phyloP scores from a whole-genome alignment of 2,329 filamentous ascomycete genomes.

The Neurospora crassa region DNA sequence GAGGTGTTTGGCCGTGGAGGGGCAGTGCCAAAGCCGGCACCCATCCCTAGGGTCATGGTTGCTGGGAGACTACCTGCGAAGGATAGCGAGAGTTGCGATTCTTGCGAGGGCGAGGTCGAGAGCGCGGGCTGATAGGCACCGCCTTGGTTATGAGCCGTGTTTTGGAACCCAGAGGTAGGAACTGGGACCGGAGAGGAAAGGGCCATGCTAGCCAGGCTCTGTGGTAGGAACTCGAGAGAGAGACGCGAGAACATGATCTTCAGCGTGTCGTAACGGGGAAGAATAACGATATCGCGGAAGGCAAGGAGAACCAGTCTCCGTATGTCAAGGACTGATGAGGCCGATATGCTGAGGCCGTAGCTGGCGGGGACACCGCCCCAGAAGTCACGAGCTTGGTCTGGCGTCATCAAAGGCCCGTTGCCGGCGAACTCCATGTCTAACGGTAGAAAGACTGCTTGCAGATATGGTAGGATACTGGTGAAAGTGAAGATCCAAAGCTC shows the following conservation, averaged over 20 bases:
- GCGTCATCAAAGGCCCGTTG: conserved; percentile 65
- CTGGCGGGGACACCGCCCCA: conserved; percentile 62
- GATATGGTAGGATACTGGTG: conserved; percentile 79
- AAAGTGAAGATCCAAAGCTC: conserved; percentile 94
- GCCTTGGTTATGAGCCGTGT: conserved; percentile 2
- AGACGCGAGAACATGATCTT: conserved; percentile 86
- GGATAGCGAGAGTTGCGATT: conserved; percentile 28
- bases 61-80: conserved; percentile 25
- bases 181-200: conserved; percentile 43
- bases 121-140: conserved; percentile 29
- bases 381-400: conserved; percentile 76
- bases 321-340: conserved; percentile 62
- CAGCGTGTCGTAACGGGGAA: conserved; percentile 80
- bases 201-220: conserved; percentile 40
- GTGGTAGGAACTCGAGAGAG: conserved; percentile 66
- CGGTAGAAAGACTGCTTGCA: conserved; percentile 90
- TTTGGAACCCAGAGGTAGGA: conserved; percentile 24
- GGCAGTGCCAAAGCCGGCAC: conserved; percentile 14
- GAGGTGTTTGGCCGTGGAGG: conserved; percentile 57
- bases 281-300: conserved; percentile 80
- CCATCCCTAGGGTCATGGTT: neutral
- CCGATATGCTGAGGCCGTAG: conserved; percentile 33
- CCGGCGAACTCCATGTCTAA: conserved; percentile 90
- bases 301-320: conserved; percentile 79
- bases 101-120: conserved; percentile 40